Evolutionary conservation across 352 stramenopile genomes (phyloP).

Genomic region (Pythium aristosporum): DNA sequence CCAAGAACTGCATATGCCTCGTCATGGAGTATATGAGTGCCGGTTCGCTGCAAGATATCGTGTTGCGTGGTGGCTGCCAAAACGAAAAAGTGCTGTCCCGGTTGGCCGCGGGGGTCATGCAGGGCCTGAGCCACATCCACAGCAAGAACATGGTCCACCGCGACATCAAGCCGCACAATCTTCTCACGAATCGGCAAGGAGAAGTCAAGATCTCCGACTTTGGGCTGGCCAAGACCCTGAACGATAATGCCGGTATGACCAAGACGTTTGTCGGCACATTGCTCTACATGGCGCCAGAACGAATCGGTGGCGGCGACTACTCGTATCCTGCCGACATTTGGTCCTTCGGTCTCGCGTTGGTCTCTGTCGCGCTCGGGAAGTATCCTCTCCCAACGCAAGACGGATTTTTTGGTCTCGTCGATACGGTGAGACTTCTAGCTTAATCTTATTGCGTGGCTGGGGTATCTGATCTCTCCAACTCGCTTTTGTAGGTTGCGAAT

Average conservation of each 20-base stretch:
- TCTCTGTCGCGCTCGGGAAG: slow-evolving; percentile 79
- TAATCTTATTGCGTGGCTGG: no score
- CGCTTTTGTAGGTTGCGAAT: slow-evolving; percentile 59
- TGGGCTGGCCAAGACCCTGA: slow-evolving; percentile 75
- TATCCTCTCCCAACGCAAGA: slow-evolving; percentile 86
- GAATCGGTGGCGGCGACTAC: slow-evolving; percentile 91
- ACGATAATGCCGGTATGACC: slow-evolving; percentile 68
- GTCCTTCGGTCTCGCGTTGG: slow-evolving; percentile 78
- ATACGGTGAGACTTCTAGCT: slow-evolving; percentile 43
- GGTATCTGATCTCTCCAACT: no score
- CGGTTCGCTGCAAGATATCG: slow-evolving; percentile 89
- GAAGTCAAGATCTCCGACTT: slow-evolving; percentile 91
- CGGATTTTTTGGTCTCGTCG: slow-evolving; percentile 86
- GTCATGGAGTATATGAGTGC: slow-evolving; percentile 95
- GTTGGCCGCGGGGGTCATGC: slow-evolving; percentile 69
- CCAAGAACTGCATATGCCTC: slow-evolving; percentile 87
- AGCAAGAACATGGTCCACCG: slow-evolving; percentile 88
- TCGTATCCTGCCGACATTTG: slow-evolving; percentile 87
- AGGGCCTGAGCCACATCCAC: slow-evolving; percentile 87
- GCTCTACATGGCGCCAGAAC: slow-evolving; percentile 94
- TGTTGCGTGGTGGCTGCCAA: slow-evolving; percentile 73
- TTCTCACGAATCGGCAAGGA: slow-evolving; percentile 85
- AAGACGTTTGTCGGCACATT: slow-evolving; percentile 94
- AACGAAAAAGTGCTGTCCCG: slow-evolving; percentile 82
- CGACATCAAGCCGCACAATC: slow-evolving; percentile 92